Conservation (phyloP, 2,329 filamentous ascomycete genomes). For the Hypoxylon sp. region DNA sequence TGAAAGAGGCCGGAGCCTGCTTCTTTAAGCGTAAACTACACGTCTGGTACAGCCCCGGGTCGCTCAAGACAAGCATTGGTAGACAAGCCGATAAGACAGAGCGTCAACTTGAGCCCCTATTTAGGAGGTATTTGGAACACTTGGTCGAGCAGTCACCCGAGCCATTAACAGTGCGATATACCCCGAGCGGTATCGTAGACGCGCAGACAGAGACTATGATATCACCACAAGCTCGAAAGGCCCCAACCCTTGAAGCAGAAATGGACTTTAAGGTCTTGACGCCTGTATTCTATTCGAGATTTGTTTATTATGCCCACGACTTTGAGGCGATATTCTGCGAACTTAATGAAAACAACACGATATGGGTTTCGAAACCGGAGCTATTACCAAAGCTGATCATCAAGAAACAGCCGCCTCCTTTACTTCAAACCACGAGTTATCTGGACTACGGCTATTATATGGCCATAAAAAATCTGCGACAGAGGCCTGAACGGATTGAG, state of each 20-base stretch:
- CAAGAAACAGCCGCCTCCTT: conserved; percentile 53
- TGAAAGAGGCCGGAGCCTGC: conserved; percentile 68
- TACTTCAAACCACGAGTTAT: conserved; percentile 50
- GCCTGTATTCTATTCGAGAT: conserved; percentile 74
- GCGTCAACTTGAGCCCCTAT: conserved; percentile 58
- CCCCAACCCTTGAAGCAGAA: conserved; percentile 47
- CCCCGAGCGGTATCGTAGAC: conserved; percentile 61
- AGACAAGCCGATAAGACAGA: conserved; percentile 66
- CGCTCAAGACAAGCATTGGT: conserved; percentile 65
- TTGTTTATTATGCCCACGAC: conserved; percentile 71
- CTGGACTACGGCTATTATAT: conserved; percentile 58
- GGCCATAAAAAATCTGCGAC: conserved; percentile 59
- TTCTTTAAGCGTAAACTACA: conserved; percentile 68
- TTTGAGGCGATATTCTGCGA: conserved; percentile 72
- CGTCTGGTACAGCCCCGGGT: conserved; percentile 75
- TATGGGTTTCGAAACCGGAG: conserved; percentile 67
- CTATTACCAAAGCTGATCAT: conserved; percentile 61
- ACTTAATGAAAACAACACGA: conserved; percentile 67
- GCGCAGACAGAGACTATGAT: conserved; percentile 54
- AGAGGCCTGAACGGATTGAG: conserved; percentile 56
- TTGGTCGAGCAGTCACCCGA: conserved; percentile 61
- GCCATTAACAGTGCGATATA: conserved; percentile 64
- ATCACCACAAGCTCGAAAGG: conserved; percentile 48
- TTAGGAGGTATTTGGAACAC: conserved; percentile 61
- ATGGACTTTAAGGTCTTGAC: conserved; percentile 70